These are phyloP conservation scores for Plectranthus barbatus DNA, from an alignment of 257 asterid species.

Conservation along the genomic window DNA sequence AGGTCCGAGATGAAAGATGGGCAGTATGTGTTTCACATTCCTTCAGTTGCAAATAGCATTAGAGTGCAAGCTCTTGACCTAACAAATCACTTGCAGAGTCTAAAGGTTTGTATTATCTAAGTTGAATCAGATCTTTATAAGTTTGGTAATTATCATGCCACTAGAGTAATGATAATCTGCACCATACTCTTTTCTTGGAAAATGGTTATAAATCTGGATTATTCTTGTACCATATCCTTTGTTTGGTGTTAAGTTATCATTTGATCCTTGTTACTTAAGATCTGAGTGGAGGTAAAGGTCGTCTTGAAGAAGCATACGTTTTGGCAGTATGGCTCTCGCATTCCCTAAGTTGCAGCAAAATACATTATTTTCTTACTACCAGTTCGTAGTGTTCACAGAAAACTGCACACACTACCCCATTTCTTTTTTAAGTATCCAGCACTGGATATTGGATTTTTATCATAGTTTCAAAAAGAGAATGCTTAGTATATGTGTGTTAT, in stretches of 20 bases:
- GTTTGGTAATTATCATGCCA: neutral
- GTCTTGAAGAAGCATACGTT: neutral
- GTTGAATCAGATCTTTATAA: neutral
- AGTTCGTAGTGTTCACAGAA: neutral
- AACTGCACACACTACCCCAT: neutral
- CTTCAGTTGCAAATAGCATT: slow-evolving; percentile 61
- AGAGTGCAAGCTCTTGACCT: slow-evolving; percentile 48
- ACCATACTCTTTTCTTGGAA: neutral
- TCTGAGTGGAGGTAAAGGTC: slow-evolving; percentile 2
- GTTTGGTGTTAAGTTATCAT: neutral
- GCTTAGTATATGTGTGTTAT: neutral
- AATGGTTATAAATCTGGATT: neutral
- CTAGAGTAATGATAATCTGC: neutral
- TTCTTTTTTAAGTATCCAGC: neutral
- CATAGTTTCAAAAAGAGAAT: neutral
- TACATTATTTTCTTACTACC: neutral
- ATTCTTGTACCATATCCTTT: neutral
- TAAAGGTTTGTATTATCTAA: slow-evolving; percentile 46
- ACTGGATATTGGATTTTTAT: neutral
- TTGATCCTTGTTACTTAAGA: neutral
- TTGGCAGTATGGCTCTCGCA: neutral
- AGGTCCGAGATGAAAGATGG: slow-evolving; percentile 93
- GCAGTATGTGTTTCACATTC: slow-evolving; percentile 76
- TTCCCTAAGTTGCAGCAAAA: neutral
- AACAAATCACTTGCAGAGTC: slow-evolving; percentile 57